Conservation (phyloP, 148 eudicot species). For the Nepenthes gracilis region DNA sequence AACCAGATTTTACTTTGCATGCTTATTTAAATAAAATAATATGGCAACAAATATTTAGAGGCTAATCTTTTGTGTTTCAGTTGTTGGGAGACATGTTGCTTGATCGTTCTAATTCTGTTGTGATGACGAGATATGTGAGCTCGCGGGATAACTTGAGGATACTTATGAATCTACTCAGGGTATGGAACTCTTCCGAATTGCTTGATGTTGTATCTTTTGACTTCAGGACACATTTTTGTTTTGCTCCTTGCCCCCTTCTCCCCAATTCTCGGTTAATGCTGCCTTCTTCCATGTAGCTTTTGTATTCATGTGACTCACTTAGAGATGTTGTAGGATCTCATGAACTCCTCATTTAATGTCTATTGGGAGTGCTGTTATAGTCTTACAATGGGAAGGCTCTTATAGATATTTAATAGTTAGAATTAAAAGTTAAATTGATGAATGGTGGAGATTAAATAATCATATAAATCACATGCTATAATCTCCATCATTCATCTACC, state of each 20-base stretch:
- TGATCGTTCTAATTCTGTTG: conserved; percentile 69
- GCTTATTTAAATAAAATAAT: neutral
- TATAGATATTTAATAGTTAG: no score
- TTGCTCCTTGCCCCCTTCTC: neutral
- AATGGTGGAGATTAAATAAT: no score
- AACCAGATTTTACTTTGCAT: neutral
- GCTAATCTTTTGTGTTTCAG: conserved; percentile 26
- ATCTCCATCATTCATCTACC: no score
- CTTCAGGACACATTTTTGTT: neutral
- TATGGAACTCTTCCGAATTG: conserved; percentile 15
- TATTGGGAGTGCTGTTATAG: no score
- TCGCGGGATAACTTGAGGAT: conserved; percentile 67
- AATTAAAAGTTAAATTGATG: no score
- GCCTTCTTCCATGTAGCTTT: neutral
- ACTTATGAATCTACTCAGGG: conserved; percentile 77
- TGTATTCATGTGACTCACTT: neutral
- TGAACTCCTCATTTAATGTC: no score
- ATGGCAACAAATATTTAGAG: conserved; percentile 1
- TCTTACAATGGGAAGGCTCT: no score
- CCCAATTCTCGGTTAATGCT: neutral
- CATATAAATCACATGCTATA: no score
- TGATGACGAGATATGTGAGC: conserved; percentile 73
- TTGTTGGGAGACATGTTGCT: conserved; percentile 77
- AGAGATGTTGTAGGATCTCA: no score
- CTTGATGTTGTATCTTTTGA: neutral